Evolutionary conservation across 2,329 filamentous ascomycete species (phyloP), one percentile per base, ranked within the genome.

Genomic region (Beauveria rudraprayagi): DNA sequence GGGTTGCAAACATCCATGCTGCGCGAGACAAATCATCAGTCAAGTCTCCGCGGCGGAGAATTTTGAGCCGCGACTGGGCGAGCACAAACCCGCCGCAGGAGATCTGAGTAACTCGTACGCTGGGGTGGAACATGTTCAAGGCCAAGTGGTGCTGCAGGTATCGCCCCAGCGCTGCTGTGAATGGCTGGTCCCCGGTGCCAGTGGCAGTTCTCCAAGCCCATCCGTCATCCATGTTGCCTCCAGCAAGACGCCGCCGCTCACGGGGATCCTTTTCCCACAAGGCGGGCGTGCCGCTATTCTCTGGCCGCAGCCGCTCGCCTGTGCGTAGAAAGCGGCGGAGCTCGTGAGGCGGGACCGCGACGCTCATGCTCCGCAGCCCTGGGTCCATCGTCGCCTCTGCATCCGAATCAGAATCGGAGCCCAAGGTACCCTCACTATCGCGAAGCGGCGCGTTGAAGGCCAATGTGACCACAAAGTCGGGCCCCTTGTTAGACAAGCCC

Each of bases 11-110:
- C 58, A 70, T 69, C 74, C 74, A 76, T 1, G 73, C 71, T 14
- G 73, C 73, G 16, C 66, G 69, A 8, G 69, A 71, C 3, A 74
- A 61, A 24, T 68, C 68, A 10, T 70, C 67, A n/a, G 63, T 71
- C 46, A 70, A 60, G 19, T 71, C 70, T 3, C 70, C 69, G 3
- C 67, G 59, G 48, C 69, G 69, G 17, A 75, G 60, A 16, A 83
- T 68, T 69, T 85, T 85, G 22, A 85, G 56, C 30, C 80, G 73
- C 11, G 72, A 77, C 63, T 83, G 81, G 0, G 79, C 79, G 11
- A 85, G 70, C 43, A 80, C 78, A 61, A 85, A 86, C 0, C 81
- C 82, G 0, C 78, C 79, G 62, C 82, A 85, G 0, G 80, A 81
- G 30, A 85, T 75, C 63, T 82, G 81, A 14, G 72, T 72, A 26